phyloP scores from a whole-genome alignment of 164 flowering plant genomes.

The Buxus sempervirens region DNA sequence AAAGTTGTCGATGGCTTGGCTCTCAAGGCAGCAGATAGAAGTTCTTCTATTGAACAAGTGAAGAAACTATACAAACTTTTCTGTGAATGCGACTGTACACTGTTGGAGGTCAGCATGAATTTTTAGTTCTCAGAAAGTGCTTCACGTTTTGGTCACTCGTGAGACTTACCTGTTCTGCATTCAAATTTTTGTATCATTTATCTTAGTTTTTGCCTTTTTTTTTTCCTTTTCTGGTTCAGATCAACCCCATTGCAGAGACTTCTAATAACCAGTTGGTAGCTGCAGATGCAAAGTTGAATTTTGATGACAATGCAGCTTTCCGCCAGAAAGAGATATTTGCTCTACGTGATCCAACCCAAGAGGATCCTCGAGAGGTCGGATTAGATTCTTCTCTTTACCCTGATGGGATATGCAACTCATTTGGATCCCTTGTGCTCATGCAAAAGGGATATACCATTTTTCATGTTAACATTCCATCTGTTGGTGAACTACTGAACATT shows the following conservation, averaged over 20 bases:
- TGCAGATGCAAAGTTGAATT: slow-evolving; percentile 98
- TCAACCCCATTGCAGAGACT: slow-evolving; percentile 96
- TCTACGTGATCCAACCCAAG: slow-evolving; percentile 90
- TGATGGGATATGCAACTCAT: background rate
- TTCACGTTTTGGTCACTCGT: background rate
- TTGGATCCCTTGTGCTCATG: background rate
- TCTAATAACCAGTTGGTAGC: slow-evolving; percentile 85
- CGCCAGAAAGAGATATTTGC: slow-evolving; percentile 90
- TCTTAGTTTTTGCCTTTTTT: background rate
- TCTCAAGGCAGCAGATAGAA: slow-evolving; percentile 69
- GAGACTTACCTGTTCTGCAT: background rate
- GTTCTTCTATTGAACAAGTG: slow-evolving; percentile 87
- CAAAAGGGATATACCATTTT: too few relatives aligned
- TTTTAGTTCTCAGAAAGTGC: background rate
- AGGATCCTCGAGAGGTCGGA: slow-evolving; percentile 97
- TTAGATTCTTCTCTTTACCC: background rate
- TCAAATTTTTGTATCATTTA: background rate
- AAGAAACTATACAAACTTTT: slow-evolving; percentile 87
- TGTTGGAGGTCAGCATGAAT: slow-evolving; percentile 69
- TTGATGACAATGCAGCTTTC: slow-evolving; percentile 97
- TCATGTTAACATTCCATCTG: too few relatives aligned
- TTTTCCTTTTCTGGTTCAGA: slow-evolving; percentile 40
- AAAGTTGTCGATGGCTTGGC: slow-evolving; percentile 98
- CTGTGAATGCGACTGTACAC: slow-evolving; percentile 82
- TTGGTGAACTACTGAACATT: too few relatives aligned